phyloP scores from a whole-genome alignment of 75 land plant species.

The Larix kaempferi region DNA sequence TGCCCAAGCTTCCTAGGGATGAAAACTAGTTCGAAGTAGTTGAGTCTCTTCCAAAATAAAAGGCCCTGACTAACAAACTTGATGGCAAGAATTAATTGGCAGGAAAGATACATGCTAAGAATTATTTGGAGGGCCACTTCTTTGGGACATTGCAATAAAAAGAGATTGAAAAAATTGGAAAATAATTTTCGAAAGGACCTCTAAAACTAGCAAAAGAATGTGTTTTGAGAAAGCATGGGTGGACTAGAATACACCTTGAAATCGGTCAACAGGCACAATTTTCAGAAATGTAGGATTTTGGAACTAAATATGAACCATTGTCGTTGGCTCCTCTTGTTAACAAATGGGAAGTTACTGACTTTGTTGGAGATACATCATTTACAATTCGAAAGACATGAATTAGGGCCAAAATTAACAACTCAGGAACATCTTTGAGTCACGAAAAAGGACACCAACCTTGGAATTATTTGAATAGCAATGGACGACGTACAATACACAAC shows the following conservation, averaged over 20 bases:
- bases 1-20: not conserved
- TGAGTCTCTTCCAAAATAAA: not conserved
- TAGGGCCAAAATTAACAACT: not conserved
- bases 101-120: too few relatives aligned
- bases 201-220: conserved; percentile 39
- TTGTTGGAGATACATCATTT: conserved; percentile 3
- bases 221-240: conserved; percentile 9
- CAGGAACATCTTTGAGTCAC: not conserved
- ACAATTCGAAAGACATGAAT: conserved; percentile 3
- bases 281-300: not conserved
- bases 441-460: not conserved
- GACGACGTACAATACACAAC: too few relatives aligned
- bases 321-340: not conserved
- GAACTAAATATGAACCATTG: not conserved
- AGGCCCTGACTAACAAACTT: not conserved
- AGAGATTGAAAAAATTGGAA: conserved; percentile 18
- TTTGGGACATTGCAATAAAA: not conserved
- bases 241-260: not conserved
- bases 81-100: too few relatives aligned
- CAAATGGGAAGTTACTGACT: conserved; percentile 3
- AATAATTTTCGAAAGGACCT: conserved; percentile 47
- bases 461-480: not conserved
- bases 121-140: too few relatives aligned
- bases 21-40: not conserved
- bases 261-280: not conserved